phyloP scores from a whole-genome alignment of 768 basidiomycete species.

The Lactarius vividus region DNA sequence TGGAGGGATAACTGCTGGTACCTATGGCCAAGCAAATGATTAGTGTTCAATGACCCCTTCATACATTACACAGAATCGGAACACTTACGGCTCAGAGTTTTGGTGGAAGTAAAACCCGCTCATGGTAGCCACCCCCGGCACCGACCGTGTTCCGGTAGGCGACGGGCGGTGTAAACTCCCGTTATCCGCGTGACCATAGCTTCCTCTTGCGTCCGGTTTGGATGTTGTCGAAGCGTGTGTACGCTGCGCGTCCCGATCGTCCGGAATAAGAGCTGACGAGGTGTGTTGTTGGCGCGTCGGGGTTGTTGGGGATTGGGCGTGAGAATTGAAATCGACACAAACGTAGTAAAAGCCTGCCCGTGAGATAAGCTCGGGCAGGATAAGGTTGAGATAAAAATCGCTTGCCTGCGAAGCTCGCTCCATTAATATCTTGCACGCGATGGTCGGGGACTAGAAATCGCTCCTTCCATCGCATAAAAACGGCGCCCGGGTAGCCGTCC shows the following conservation, averaged over 20 bases:
- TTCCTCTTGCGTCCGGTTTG: slow-evolving; percentile 33
- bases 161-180: slow-evolving; percentile 38
- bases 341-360: slow-evolving; percentile 87
- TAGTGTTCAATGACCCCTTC: neutral
- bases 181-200: slow-evolving; percentile 37
- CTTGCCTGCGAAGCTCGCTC: slow-evolving; percentile 89
- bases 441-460: slow-evolving; percentile 94
- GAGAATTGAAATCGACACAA: slow-evolving; percentile 87
- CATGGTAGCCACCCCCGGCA: slow-evolving; percentile 65
- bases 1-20: slow-evolving; percentile 86
- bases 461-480: slow-evolving; percentile 98
- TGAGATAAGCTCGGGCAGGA: neutral
- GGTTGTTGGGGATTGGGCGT: slow-evolving; percentile 37
- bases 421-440: slow-evolving; percentile 88
- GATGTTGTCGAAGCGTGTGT: slow-evolving; percentile 15
- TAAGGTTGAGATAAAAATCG: slow-evolving; percentile 1
- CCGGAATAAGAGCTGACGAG: slow-evolving; percentile 34
- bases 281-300: slow-evolving; percentile 39
- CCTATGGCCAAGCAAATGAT: slow-evolving; percentile 38
- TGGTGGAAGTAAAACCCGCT: slow-evolving; percentile 92
- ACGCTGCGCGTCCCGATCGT: slow-evolving; percentile 25
- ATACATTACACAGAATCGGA: neutral
- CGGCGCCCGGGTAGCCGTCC: slow-evolving; percentile 72
- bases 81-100: slow-evolving; percentile 82
- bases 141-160: slow-evolving; percentile 46